Conservation (phyloP, 73 alveolate species). For the Paramecium pentaurelia region DNA sequence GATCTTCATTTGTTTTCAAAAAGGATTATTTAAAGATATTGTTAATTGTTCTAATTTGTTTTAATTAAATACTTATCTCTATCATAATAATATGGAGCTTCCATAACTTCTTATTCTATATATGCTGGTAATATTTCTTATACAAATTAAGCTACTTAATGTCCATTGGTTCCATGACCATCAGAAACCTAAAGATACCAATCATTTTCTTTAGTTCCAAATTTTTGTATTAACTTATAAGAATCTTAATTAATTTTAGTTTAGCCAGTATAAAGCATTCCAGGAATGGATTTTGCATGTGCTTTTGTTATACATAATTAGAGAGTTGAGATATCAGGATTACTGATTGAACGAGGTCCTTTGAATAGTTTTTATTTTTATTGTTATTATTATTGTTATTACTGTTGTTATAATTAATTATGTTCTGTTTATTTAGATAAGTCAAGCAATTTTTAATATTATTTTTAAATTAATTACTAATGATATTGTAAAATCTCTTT, state of each 20-base stretch:
- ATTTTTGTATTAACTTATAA: conserved; percentile 21
- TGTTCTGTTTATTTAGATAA: neutral
- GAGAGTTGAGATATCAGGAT: conserved; percentile 18
- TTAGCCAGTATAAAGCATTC: conserved; percentile 45
- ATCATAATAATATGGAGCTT: conserved; percentile 32
- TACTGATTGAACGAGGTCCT: conserved; percentile 37
- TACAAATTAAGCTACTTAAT: conserved; percentile 33
- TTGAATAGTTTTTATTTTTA: neutral
- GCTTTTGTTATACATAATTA: conserved; percentile 3
- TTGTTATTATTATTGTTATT: neutral
- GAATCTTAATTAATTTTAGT: conserved; percentile 48
- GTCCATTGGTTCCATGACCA: conserved; percentile 63
- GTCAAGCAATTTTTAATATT: conserved; percentile 12
- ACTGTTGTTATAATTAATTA: neutral
- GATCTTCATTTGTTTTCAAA: conserved; percentile 50
- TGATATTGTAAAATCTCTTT: conserved; percentile 31
- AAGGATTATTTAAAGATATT: neutral
- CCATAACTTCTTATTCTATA: conserved; percentile 41
- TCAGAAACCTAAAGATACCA: conserved; percentile 48
- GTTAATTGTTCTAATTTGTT: neutral
- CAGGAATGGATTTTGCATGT: conserved; percentile 24
- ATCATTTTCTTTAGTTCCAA: conserved; percentile 35
- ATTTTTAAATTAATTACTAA: neutral
- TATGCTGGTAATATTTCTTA: conserved; percentile 23
- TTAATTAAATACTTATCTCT: neutral